These are phyloP conservation scores for Apiospora sp. DNA, from an alignment of 2,329 filamentous ascomycete genomes.

Conservation along the genomic window DNA sequence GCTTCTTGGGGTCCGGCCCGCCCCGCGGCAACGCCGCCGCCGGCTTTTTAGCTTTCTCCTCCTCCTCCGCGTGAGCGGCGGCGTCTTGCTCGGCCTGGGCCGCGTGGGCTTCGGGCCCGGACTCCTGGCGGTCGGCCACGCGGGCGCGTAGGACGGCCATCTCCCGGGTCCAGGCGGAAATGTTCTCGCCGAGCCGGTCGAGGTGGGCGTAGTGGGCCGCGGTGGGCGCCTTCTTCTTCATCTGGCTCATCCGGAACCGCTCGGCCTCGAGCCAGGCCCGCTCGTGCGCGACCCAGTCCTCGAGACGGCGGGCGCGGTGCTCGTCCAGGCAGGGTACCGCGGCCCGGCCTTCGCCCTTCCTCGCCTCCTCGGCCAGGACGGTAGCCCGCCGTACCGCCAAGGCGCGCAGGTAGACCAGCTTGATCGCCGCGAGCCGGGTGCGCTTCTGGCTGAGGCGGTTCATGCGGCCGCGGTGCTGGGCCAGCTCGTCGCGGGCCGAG, in stretches of 20 bases:
- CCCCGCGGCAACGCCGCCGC: too few relatives aligned
- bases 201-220: too few relatives aligned
- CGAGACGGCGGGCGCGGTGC: slow-evolving; percentile 23
- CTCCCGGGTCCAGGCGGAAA: not conserved
- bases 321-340: too few relatives aligned
- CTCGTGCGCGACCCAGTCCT: slow-evolving; percentile 31
- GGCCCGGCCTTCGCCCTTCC: too few relatives aligned
- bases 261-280: slow-evolving; percentile 24
- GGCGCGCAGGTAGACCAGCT: not conserved
- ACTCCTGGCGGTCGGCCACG: too few relatives aligned
- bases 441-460: not conserved
- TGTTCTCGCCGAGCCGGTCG: not conserved
- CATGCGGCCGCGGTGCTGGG: too few relatives aligned
- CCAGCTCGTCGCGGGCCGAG: too few relatives aligned
- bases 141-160: not conserved
- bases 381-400: not conserved
- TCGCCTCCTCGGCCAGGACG: not conserved
- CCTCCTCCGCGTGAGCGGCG: too few relatives aligned
- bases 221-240: too few relatives aligned
- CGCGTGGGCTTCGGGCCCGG: too few relatives aligned
- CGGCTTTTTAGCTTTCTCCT: too few relatives aligned
- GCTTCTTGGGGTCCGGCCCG: too few relatives aligned
- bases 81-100: not conserved
- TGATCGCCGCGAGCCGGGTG: not conserved
- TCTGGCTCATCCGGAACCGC: not conserved